phyloP scores from a whole-genome alignment of 371 early-diverging fungal species.

The Mortierella sp. region DNA sequence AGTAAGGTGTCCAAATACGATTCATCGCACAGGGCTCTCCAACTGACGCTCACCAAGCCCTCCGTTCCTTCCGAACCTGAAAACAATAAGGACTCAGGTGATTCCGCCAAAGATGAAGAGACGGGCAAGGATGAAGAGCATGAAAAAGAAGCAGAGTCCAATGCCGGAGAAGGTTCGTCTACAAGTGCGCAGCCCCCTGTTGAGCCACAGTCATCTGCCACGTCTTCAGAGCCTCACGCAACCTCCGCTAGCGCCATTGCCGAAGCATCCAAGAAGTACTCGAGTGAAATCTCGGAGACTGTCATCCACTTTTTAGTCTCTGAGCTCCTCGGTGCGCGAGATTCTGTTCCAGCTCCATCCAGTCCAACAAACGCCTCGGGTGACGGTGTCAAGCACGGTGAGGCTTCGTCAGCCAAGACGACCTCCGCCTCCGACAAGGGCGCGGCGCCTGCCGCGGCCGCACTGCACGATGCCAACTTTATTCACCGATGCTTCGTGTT shows the following conservation, averaged over 20 bases:
- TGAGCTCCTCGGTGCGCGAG: slow-evolving; percentile 57
- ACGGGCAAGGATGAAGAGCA: slow-evolving; percentile 38
- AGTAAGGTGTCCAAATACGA: slow-evolving; percentile 79
- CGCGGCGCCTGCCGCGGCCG: slow-evolving; percentile 13
- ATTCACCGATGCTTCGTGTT: slow-evolving; percentile 87
- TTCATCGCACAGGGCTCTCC: slow-evolving; percentile 65
- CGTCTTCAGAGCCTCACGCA: neutral
- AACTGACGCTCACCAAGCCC: slow-evolving; percentile 62
- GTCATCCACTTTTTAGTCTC: slow-evolving; percentile 63
- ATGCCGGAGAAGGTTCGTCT: slow-evolving; percentile 4
- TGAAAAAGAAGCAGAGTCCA: neutral
- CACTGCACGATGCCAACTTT: slow-evolving; percentile 56
- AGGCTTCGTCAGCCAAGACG: neutral
- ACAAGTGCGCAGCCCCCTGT: neutral
- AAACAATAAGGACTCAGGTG: slow-evolving; percentile 28
- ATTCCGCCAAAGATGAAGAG: slow-evolving; percentile 26
- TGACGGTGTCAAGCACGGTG: neutral
- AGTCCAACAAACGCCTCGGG: neutral
- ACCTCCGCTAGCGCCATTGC: slow-evolving; percentile 21
- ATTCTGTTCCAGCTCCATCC: slow-evolving; percentile 10
- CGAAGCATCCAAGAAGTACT: slow-evolving; percentile 50
- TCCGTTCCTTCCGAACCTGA: slow-evolving; percentile 7
- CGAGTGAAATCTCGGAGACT: slow-evolving; percentile 60
- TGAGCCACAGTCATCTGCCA: slow-evolving; percentile 9
- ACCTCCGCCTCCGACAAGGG: slow-evolving; percentile 25